Percentiles rank a stretch among this genome's conserved stretches.
These are phyloP conservation scores for Kokia cookei DNA, from an alignment of 441 rosid genomes.

Conservation along the genomic window DNA sequence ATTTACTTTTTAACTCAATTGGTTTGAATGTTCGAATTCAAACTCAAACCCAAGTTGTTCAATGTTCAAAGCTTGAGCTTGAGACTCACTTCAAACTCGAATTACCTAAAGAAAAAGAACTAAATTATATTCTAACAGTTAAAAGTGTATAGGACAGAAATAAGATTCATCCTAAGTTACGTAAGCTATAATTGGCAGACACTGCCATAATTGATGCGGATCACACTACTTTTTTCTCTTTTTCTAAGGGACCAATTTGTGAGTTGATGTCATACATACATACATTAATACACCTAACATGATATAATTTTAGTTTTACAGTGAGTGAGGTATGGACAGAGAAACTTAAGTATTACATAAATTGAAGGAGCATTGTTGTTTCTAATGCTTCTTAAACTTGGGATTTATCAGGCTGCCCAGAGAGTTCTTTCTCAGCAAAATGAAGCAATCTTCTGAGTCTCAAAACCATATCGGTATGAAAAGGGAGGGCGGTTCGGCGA, in stretches of 20 bases:
- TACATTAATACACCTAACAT: not conserved
- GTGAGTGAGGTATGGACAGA: not conserved
- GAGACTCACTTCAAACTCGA: not conserved
- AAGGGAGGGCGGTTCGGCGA: slow-evolving; percentile 85
- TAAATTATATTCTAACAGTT: not conserved
- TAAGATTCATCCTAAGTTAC: not conserved
- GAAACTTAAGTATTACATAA: not conserved
- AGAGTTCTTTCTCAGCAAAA: slow-evolving; percentile 93
- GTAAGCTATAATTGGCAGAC: not conserved
- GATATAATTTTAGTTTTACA: not conserved
- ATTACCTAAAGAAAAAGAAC: not conserved
- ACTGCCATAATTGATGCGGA: not conserved
- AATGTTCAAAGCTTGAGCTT: not conserved
- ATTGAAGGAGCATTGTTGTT: slow-evolving; percentile 1
- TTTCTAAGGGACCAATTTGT: not conserved
- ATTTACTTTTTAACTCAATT: not conserved
- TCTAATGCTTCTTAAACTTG: slow-evolving; percentile 20
- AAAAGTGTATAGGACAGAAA: not conserved
- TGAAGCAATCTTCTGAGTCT: slow-evolving; percentile 95
- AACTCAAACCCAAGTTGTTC: not conserved
- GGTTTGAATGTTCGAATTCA: not conserved
- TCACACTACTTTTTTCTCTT: not conserved
- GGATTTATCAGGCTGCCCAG: slow-evolving; percentile 55
- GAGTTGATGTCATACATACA: not conserved
- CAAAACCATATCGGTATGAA: slow-evolving; percentile 94